A percentile compares a stretch with the other conserved stretches of the same genome.
These are phyloP conservation scores for Podospora bellae-mahoneyi DNA, from an alignment of 495 filamentous ascomycete genomes.

Conservation along the genomic window DNA sequence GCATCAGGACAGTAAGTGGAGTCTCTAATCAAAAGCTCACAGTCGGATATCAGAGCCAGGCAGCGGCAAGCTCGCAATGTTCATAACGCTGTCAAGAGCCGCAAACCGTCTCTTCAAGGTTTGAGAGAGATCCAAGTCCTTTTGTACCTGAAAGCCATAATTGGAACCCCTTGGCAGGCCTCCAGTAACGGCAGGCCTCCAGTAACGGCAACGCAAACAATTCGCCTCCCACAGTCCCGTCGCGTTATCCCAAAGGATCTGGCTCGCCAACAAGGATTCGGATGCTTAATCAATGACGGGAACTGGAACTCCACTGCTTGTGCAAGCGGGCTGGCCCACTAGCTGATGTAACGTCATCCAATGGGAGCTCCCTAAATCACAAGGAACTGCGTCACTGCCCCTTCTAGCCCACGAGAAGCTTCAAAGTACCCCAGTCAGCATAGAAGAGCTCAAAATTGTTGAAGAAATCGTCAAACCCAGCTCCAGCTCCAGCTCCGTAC, in stretches of 20 bases:
- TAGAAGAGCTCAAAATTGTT: background rate
- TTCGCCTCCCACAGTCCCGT: background rate
- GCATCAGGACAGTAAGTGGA: background rate
- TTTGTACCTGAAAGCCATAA: background rate
- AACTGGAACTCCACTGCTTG: background rate
- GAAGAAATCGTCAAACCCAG: background rate
- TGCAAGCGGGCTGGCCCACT: background rate
- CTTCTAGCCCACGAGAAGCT: constrained; percentile 4
- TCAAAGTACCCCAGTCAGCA: background rate
- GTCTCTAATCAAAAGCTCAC: background rate
- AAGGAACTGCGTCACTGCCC: constrained; percentile 7
- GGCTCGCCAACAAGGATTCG: background rate
- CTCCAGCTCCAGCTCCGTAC: background rate
- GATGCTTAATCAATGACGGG: background rate
- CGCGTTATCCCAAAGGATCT: background rate
- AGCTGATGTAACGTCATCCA: background rate
- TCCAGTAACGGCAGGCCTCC: background rate
- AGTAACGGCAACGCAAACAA: background rate
- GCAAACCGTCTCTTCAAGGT: background rate
- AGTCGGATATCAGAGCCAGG: background rate
- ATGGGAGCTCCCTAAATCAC: background rate
- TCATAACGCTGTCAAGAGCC: background rate
- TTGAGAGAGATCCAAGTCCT: background rate
- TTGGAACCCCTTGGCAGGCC: background rate
- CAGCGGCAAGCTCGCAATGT: background rate